These are phyloP conservation scores for Cyclocybe cylindracea DNA, from an alignment of 768 basidiomycete genomes.

Conservation along the genomic window DNA sequence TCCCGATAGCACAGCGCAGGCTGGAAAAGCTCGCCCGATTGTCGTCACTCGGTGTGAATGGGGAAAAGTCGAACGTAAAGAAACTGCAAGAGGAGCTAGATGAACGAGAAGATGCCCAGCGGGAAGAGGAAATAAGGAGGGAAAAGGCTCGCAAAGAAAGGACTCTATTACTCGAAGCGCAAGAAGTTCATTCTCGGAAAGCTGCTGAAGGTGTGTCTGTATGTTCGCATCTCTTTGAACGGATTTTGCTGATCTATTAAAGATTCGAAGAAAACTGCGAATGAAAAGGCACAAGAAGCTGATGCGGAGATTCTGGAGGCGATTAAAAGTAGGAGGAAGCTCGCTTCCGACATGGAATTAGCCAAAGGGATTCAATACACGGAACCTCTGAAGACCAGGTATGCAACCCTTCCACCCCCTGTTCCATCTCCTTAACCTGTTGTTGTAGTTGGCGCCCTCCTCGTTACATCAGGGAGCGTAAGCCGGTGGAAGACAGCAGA, in stretches of 20 bases:
- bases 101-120: conserved; percentile 72
- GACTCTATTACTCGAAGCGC: conserved; percentile 89
- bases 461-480: conserved; percentile 71
- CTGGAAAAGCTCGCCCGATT: conserved; percentile 80
- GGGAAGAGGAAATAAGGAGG: conserved; percentile 73
- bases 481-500: conserved; percentile 66
- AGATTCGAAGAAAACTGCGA: conserved; percentile 87
- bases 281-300: conserved; percentile 83
- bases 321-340: conserved; percentile 86
- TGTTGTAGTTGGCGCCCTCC: conserved; percentile 83
- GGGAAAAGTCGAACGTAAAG: conserved; percentile 51
- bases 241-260: conserved; percentile 3
- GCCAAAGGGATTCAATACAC: conserved; percentile 93
- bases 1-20: conserved; percentile 84
- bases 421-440: neutral
- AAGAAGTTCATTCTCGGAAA: conserved; percentile 88
- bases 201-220: conserved; percentile 69
- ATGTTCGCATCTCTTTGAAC: neutral
- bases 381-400: conserved; percentile 84
- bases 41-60: conserved; percentile 56
- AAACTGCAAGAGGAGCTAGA: conserved; percentile 62
- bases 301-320: conserved; percentile 92
- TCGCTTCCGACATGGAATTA: conserved; percentile 90
- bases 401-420: conserved; percentile 7
- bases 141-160: conserved; percentile 83